These are phyloP conservation scores for Westerdykella aurantiaca DNA, from an alignment of 2,329 filamentous ascomycete genomes.

Conservation along the genomic window DNA sequence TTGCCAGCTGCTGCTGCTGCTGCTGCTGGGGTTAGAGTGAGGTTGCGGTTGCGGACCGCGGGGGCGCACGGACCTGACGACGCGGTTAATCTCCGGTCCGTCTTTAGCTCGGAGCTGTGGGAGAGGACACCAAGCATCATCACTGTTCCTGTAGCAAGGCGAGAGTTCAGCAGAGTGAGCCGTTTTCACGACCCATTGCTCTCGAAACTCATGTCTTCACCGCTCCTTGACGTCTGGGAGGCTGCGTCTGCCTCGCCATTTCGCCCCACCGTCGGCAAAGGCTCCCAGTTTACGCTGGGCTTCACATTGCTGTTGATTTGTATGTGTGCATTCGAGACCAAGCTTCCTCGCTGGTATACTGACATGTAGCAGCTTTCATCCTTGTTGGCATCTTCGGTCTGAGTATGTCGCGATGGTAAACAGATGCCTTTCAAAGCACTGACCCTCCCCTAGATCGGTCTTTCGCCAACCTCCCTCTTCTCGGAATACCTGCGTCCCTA, in stretches of 20 bases:
- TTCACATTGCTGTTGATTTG: slow-evolving; percentile 69
- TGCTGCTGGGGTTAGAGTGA: no score
- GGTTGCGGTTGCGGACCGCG: no score
- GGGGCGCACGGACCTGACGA: no score
- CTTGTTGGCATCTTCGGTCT: slow-evolving; percentile 77
- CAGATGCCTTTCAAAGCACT: slow-evolving; percentile 2
- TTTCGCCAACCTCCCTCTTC: slow-evolving; percentile 64
- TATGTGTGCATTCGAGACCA: slow-evolving; percentile 19
- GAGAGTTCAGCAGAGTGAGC: slow-evolving; percentile 5
- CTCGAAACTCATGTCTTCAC: slow-evolving; percentile 36
- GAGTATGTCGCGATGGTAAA: slow-evolving; percentile 52
- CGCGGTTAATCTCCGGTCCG: no score
- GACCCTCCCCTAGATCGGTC: slow-evolving; percentile 62
- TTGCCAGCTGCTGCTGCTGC: no score
- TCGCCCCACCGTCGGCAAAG: slow-evolving; percentile 71
- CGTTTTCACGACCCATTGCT: slow-evolving; percentile 12
- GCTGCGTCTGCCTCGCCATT: slow-evolving; percentile 84
- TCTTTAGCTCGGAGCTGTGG: no score
- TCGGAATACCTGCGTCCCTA: slow-evolving; percentile 81
- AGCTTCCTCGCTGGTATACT: slow-evolving; percentile 12
- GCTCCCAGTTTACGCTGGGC: slow-evolving; percentile 74
- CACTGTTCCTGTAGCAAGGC: no score
- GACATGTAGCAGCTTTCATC: slow-evolving; percentile 49
- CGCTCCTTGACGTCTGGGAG: slow-evolving; percentile 83
- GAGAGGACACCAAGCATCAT: slow-evolving; percentile 20